Evolutionary conservation across 768 basidiomycete species (phyloP), one percentile per base, ranked within the genome.

Genomic region (Strobilomyces echinocephalus): DNA sequence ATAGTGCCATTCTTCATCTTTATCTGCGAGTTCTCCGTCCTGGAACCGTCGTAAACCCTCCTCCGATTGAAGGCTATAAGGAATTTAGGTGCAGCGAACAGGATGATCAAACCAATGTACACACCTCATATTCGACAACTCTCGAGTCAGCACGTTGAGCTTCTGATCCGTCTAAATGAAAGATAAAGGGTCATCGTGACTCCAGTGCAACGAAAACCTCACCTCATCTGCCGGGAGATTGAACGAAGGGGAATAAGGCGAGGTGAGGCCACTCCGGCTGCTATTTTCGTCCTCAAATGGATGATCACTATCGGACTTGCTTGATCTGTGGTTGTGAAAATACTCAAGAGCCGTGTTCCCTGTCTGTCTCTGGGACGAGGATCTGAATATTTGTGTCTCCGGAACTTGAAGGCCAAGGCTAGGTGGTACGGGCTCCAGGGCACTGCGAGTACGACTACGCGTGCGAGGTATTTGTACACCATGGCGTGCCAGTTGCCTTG

Each of bases 1-100:
- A 30, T 79, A 74, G 62, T 88, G 77, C 95, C 95, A 97, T 46
- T 89, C 88, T 67, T 86, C 81, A 55, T 92, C 83, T n/a, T 73
- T 75, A 43, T 84, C 85, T 3, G 76, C 64, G 4, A 91, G 72
- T 52, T 82, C 70, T 34, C 85, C 85, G 0, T 73, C 68, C 65
- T 93, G 91, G 63, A 92, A 91, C 18, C 75, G 79, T 43, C 71
- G 72, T 18, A 93, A 65, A 26, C 76, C 79, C 61, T 87, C 85
- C 52, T 84, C 83, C 15, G 82, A 79, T 45, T 80, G 73, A 28
- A 88, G 71, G 40, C 86, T 88, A 58, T 9, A 50, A 34, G n/a
- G 35, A 20, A 18, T 46, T 46, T 66, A 57, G 55, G 59, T 43
- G 54, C 49, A n/a, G 14, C 38, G 18, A 34, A 47, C 14, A 30